phyloP scores from a whole-genome alignment of 768 basidiomycete species.

The Kwoniella mangroviensis region DNA sequence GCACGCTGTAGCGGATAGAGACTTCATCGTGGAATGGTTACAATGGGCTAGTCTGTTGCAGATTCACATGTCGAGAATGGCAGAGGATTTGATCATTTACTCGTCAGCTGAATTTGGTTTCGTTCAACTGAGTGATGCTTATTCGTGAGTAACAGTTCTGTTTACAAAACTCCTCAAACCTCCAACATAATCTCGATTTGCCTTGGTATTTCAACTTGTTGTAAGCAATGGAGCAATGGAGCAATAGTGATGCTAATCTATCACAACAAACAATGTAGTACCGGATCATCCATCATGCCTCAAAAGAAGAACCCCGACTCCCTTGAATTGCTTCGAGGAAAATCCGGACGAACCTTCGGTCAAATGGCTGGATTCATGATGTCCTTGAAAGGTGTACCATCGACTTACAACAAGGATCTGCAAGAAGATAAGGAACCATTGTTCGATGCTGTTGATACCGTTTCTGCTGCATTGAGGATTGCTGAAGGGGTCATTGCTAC shows the following conservation, averaged over 20 bases:
- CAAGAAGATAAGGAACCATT: slow-evolving; percentile 99
- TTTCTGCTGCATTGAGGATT: slow-evolving; percentile 85
- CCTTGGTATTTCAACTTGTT: too few relatives aligned
- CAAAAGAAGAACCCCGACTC: slow-evolving; percentile 99
- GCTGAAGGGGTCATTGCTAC: slow-evolving; percentile 94
- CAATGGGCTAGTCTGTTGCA: slow-evolving; percentile 94
- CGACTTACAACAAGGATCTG: slow-evolving; percentile 98
- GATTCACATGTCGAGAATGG: slow-evolving; percentile 90
- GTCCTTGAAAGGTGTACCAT: slow-evolving; percentile 95
- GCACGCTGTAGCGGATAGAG: slow-evolving; percentile 94
- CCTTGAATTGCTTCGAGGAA: slow-evolving; percentile 90
- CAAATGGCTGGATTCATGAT: slow-evolving; percentile 98
- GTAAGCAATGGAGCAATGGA: too few relatives aligned
- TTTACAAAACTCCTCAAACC: too few relatives aligned
- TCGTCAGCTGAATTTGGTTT: slow-evolving; percentile 98
- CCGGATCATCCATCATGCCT: slow-evolving; percentile 99
- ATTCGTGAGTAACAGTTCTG: slow-evolving; percentile 82
- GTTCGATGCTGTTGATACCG: slow-evolving; percentile 88
- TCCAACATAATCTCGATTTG: too few relatives aligned
- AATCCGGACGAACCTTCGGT: slow-evolving; percentile 91
- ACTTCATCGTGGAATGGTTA: slow-evolving; percentile 95
- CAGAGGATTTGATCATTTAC: slow-evolving; percentile 95
- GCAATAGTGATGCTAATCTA: too few relatives aligned
- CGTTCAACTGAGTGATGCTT: slow-evolving; percentile 92
- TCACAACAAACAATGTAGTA: too few relatives aligned